phyloP scores from a whole-genome alignment of 768 basidiomycete genomes.

The Kwoniella botswanensis region DNA sequence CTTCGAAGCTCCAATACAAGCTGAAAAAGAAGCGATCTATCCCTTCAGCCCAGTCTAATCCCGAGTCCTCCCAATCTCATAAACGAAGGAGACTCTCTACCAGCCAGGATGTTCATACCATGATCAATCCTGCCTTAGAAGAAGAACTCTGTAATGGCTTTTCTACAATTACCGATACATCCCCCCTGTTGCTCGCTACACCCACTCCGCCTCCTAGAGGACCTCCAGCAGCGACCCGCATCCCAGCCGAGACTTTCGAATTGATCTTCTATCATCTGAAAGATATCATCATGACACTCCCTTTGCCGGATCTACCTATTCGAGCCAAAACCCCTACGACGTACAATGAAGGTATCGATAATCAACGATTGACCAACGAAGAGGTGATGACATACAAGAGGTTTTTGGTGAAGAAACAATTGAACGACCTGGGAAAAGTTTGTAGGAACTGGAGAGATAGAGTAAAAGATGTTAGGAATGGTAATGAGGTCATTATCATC shows the following conservation, averaged over 20 bases:
- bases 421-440: conserved; percentile 22
- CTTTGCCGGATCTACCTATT: background rate
- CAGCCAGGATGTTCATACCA: background rate
- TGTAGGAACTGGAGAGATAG: conserved; percentile 26
- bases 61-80: background rate
- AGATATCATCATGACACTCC: background rate
- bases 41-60: background rate
- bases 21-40: background rate
- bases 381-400: conserved; percentile 28
- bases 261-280: background rate
- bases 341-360: background rate
- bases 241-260: background rate
- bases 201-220: background rate
- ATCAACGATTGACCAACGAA: conserved; percentile 24
- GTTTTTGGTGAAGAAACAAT: conserved; percentile 14
- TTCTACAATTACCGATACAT: background rate
- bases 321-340: background rate
- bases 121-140: background rate
- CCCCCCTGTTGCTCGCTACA: background rate
- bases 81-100: background rate
- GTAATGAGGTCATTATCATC: conserved; percentile 26
- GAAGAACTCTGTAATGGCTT: background rate
- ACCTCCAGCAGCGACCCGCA: background rate
- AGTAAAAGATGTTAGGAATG: conserved; percentile 8
- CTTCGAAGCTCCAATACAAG: background rate